Conservation (phyloP, 2,329 filamentous ascomycete genomes). For the Xylariaceae sp. region DNA sequence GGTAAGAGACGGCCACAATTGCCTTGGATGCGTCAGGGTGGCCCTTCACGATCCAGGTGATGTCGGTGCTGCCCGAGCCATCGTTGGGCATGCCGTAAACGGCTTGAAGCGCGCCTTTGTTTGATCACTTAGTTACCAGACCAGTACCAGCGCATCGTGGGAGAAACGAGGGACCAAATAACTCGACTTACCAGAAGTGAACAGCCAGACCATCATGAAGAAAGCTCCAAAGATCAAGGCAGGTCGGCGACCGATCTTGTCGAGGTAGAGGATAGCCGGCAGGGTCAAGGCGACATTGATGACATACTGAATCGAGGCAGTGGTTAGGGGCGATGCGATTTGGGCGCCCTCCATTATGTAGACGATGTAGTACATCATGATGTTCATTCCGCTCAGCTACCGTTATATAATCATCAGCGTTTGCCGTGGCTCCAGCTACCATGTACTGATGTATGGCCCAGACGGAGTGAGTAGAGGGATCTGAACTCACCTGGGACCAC, state of each 20-base stretch:
- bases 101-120: conserved; percentile 52
- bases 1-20: conserved; percentile 66
- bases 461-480: background rate
- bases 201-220: conserved; percentile 58
- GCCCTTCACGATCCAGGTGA: conserved; percentile 55
- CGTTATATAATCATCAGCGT: conserved; percentile 1
- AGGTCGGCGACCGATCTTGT: conserved; percentile 55
- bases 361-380: conserved; percentile 58
- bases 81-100: conserved; percentile 51
- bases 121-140: background rate
- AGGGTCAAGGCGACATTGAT: conserved; percentile 60
- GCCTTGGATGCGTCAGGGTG: conserved; percentile 54
- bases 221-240: conserved; percentile 53
- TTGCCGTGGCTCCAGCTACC: background rate
- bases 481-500: conserved; percentile 47
- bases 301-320: conserved; percentile 59
- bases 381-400: conserved; percentile 48
- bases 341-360: conserved; percentile 58
- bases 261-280: conserved; percentile 57
- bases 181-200: conserved; percentile 48
- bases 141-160: background rate
- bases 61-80: conserved; percentile 36
- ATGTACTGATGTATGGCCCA: background rate
- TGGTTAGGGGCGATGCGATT: conserved; percentile 54
- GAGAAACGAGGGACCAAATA: too few species aligned